phyloP scores from a whole-genome alignment of 2,329 filamentous ascomycete genomes.

The Colletotrichum caudatum region DNA sequence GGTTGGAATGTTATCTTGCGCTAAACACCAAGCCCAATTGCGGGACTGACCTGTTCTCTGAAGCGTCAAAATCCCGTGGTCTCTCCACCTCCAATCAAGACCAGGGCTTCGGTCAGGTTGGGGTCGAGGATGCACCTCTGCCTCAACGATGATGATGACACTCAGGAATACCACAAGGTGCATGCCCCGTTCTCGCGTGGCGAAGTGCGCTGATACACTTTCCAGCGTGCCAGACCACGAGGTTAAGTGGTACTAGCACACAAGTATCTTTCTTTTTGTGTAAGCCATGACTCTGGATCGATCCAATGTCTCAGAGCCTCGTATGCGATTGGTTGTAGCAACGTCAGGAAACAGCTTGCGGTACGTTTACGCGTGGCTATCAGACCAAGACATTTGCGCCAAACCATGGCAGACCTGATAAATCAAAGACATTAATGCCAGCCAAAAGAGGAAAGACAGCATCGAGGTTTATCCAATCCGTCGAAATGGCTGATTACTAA shows the following conservation, averaged over 20 bases:
- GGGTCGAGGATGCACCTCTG: conserved; percentile 3
- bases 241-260: conserved; percentile 27
- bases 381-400: conserved; percentile 25
- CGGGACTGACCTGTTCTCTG: not conserved
- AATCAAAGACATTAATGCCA: conserved; percentile 36
- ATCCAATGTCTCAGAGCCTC: conserved; percentile 12
- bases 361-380: conserved; percentile 20
- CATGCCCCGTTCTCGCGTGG: conserved; percentile 32
- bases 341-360: conserved; percentile 32
- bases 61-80: not conserved
- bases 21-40: not conserved
- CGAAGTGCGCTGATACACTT: conserved; percentile 31
- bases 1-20: not conserved
- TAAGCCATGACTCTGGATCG: conserved; percentile 28
- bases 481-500: conserved; percentile 30
- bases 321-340: conserved; percentile 24
- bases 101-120: conserved; percentile 9
- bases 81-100: not conserved
- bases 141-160: conserved; percentile 22
- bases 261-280: conserved; percentile 25
- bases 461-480: conserved; percentile 11
- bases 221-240: conserved; percentile 40
- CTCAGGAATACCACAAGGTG: not conserved
- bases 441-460: conserved; percentile 23
- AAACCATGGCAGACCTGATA: conserved; percentile 20